Conservation (phyloP, 2,329 filamentous ascomycete species). For the Monilinia fructicola region DNA sequence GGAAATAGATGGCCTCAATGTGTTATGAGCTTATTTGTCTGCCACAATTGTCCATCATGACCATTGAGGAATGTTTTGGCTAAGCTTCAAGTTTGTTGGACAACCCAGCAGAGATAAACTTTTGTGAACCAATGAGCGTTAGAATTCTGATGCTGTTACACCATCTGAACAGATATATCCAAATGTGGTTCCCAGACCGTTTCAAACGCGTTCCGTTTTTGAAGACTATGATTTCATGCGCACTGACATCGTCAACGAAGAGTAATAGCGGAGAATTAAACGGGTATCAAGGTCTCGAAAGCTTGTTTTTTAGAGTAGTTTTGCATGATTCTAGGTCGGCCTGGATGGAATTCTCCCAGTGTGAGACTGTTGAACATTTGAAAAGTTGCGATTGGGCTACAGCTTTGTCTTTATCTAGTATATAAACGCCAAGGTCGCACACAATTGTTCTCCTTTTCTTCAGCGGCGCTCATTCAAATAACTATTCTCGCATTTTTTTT, state of each 20-base stretch:
- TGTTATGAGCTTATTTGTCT: background rate
- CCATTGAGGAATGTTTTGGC: background rate
- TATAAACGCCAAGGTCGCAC: no score
- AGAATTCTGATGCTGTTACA: background rate
- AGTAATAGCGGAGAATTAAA: background rate
- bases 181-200: background rate
- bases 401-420: no score
- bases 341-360: no score
- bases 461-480: slow-evolving; percentile 1
- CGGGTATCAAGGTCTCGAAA: background rate
- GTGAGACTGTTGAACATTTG: no score
- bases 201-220: slow-evolving; percentile 4
- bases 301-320: slow-evolving; percentile 15
- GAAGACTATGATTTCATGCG: background rate
- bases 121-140: slow-evolving; percentile 4
- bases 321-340: slow-evolving; percentile 2
- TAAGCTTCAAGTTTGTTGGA: background rate
- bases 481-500: background rate
- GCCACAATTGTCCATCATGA: background rate
- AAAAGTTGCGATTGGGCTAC: no score
- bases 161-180: background rate
- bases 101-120: background rate
- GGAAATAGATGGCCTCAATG: background rate
- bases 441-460: background rate
- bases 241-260: slow-evolving; percentile 2